A percentile compares a stretch with the other conserved stretches of the same genome.
Evolutionary conservation across 495 filamentous ascomycete genomes (phyloP).

Genomic region (Aspergillus cristatus): DNA sequence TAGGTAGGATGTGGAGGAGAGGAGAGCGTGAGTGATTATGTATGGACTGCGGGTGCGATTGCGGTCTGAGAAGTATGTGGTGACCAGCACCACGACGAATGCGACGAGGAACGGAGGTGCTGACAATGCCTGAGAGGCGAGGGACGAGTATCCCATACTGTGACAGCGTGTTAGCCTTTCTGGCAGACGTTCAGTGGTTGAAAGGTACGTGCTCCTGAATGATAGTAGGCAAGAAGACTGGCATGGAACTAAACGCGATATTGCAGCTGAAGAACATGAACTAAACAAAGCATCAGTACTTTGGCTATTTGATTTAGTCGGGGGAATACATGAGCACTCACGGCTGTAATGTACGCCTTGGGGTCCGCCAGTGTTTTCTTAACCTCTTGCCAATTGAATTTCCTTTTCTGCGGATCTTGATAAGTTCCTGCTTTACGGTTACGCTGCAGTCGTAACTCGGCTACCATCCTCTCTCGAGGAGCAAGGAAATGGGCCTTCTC

Average conservation of each 20-base stretch:
- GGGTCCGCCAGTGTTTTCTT: conserved; percentile 49
- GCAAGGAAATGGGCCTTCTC: conserved; percentile 42
- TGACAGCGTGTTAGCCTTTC: conserved; percentile 1
- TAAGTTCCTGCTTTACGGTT: conserved; percentile 10
- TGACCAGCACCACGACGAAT: conserved; percentile 40
- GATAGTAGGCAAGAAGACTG: conserved; percentile 51
- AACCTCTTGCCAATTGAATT: conserved; percentile 44
- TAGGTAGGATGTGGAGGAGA: conserved; percentile 54
- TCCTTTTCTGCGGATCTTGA: conserved; percentile 10
- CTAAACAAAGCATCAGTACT: too few relatives aligned
- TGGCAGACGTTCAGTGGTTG: background rate
- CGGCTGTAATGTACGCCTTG: conserved; percentile 59
- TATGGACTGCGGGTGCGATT: conserved; percentile 37
- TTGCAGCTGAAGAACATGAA: conserved; percentile 53
- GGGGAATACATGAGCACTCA: conserved; percentile 22
- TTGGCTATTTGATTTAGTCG: background rate
- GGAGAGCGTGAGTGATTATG: conserved; percentile 39
- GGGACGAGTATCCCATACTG: conserved; percentile 41
- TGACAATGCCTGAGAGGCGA: conserved; percentile 44
- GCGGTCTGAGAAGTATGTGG: conserved; percentile 44
- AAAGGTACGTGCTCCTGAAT: conserved; percentile 39
- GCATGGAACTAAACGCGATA: conserved; percentile 50
- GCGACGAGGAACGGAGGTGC: conserved; percentile 49
- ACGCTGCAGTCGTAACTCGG: conserved; percentile 38
- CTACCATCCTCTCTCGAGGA: conserved; percentile 35